Base-by-base conservation (phyloP, 2,329 filamentous ascomycete genomes). In the Ophiostoma ulmi region DNA sequence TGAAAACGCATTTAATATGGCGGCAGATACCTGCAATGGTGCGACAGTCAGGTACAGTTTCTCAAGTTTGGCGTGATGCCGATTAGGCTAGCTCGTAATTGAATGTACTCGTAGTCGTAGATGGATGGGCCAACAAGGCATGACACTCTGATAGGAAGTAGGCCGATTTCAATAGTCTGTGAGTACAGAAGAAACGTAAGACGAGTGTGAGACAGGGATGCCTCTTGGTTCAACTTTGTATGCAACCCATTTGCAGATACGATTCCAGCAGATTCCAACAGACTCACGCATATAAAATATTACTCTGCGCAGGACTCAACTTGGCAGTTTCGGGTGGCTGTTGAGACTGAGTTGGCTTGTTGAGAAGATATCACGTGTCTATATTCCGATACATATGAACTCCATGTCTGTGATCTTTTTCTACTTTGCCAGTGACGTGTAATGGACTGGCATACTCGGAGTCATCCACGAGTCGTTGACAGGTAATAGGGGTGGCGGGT, bases 1-100 rank as follows among this genome's bases (percentile, higher is more conserved):
- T 58, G 52, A 58, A 58, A 58, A n/a, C 26, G 52, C 52, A 58
- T 58, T 58, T 58, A 13, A 7, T 8, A 26, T 58, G 8, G 52
- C 52, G 58, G 58, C 58, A 63, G 58, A 63, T 63, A 35, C 26
- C 58, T 31, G 58, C 58, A 63, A 63, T 63, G 58, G 58, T 63
- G 58, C 58, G 58, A 63, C 58, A 63, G 58, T 36, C 58, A 63
- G 58, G 58, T 63, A 63, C 22, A 48, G 44, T 20, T 48, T 48
- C 5, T 3, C 6, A 5, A 55, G 26, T 14, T 35, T 63, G 26
- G 5, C 31, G 31, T 31, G 17, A 44, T 44, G 55, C 55, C 55
- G 48, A 55, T 58, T 26, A 26, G 52, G 52, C 8, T 48, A n/a
- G 44, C 17, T 14, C 13, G 41, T 20, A 44, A 13, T 20, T n/a